Percentiles rank a stretch among this genome's conserved stretches.
phyloP scores from a whole-genome alignment of 129 eudicot genomes.

The Saussurea involucrata region DNA sequence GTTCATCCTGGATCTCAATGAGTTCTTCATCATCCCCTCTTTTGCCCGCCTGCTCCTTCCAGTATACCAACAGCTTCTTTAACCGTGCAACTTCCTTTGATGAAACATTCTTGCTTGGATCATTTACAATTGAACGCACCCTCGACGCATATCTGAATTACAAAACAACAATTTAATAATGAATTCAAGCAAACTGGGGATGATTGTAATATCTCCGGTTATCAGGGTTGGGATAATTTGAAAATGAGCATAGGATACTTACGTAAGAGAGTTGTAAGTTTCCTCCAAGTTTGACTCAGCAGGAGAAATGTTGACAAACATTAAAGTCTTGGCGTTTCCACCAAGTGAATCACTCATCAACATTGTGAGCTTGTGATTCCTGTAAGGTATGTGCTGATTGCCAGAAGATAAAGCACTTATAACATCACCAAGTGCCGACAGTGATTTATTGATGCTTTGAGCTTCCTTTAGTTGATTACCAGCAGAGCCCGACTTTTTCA shows the following conservation, averaged over 20 bases:
- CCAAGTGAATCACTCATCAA: conserved; percentile 98
- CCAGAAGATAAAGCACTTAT: conserved; percentile 87
- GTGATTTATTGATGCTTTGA: conserved; percentile 94
- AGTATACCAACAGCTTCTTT: conserved; percentile 68
- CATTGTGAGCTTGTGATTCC: conserved; percentile 95
- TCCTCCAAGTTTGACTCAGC: conserved; percentile 96
- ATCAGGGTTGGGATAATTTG: background rate
- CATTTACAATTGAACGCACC: conserved; percentile 91
- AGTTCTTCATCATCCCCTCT: conserved; percentile 84
- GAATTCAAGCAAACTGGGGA: too few relatives aligned
- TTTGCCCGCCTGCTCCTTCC: conserved; percentile 95
- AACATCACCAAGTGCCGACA: conserved; percentile 97
- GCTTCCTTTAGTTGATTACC: conserved; percentile 91
- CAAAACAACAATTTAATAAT: too few relatives aligned
- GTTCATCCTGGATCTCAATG: conserved; percentile 91
- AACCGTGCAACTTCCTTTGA: conserved; percentile 93
- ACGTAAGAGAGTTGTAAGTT: conserved; percentile 87
- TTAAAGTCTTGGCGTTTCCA: conserved; percentile 92
- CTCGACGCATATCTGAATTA: conserved; percentile 79
- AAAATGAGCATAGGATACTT: conserved; percentile 17
- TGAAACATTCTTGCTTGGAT: conserved; percentile 90
- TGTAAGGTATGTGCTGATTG: conserved; percentile 89
- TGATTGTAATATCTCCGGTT: too few relatives aligned
- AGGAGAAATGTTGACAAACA: conserved; percentile 93
- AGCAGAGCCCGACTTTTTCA: conserved; percentile 87